phyloP scores from a whole-genome alignment of 345 rosid genomes.

The Xanthoceras sorbifolium region DNA sequence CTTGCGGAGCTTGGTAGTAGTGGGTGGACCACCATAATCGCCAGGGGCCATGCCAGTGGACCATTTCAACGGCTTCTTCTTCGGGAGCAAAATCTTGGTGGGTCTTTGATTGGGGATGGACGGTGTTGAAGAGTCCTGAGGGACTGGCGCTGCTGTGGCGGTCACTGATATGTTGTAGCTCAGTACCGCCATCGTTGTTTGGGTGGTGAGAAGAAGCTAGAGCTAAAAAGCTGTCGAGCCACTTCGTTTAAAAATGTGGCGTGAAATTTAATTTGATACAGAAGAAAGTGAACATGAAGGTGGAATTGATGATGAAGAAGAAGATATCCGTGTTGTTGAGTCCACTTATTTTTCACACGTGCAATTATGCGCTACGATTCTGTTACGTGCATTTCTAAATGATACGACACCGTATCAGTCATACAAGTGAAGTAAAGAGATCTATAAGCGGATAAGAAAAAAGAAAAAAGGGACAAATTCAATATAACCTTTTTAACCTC shows the following conservation, averaged over 20 bases:
- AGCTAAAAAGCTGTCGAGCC: background rate
- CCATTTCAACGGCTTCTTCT: slow-evolving; percentile 84
- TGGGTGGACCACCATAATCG: slow-evolving; percentile 88
- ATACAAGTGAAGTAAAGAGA: too few species aligned
- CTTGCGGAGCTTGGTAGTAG: slow-evolving; percentile 71
- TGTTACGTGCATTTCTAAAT: too few species aligned
- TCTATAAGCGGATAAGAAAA: too few species aligned
- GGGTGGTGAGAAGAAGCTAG: background rate
- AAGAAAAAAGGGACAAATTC: too few species aligned
- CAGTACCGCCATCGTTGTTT: slow-evolving; percentile 54
- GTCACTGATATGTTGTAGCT: slow-evolving; percentile 59
- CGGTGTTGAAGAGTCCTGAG: slow-evolving; percentile 47
- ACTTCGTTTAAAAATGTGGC: background rate
- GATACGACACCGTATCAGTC: background rate
- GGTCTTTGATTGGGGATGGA: slow-evolving; percentile 37
- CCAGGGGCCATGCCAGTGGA: slow-evolving; percentile 93
- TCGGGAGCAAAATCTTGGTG: slow-evolving; percentile 78
- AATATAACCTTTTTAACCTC: too few species aligned
- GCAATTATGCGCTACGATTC: background rate
- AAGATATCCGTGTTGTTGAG: background rate
- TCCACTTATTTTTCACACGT: background rate
- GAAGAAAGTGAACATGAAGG: background rate
- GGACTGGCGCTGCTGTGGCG: slow-evolving; percentile 50
- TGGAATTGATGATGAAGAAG: background rate
- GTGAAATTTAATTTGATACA: background rate